Evolutionary conservation across 768 basidiomycete genomes (phyloP), one percentile per base, ranked within the genome.

Genomic region (Russula sp.): DNA sequence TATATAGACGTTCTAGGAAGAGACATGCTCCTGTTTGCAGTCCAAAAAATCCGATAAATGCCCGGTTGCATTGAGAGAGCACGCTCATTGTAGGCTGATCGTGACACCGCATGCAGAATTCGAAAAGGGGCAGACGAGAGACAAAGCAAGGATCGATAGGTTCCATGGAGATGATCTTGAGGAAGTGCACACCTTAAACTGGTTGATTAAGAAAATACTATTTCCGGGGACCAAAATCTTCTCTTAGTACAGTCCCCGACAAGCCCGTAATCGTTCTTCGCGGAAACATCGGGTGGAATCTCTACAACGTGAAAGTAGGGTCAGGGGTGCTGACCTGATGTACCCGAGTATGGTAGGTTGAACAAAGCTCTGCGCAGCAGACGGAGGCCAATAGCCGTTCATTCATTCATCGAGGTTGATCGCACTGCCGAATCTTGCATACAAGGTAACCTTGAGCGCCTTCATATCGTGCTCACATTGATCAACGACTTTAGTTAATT

Each of bases 371-470:
- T 30, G 28, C 28, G 28, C 28, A 30, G 42, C 52, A 53, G 34
- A 40, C 24, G 40, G 34, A 40, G 24, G 58, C 26, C 32, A 48
- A 16, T 36, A n/a, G n/a, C 26, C 28, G 42, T 72, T 89, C 91
- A 73, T 96, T 72, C 71, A 89, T 72, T 90, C 91, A 73, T 96
- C 94, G 52, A 97, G 83, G 74, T 97, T 97, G 75, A 96, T 96
- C 44, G 94, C 89, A 48, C 82, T 84, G 22, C 94, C 94, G 73
- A 98, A 98, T 76, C 94, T 95, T 30, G 90, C 91, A 71, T 97
- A 97, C 60, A 94, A 72, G 0, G 79, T 72, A 48, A 89, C 81
- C 73, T 94, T 94, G 50, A 94, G 83, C 57, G 83, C 83, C 71
- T 89, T 88, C 91, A 94, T 92, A 70, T 84, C 78, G 36, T 75